These are phyloP conservation scores for Xylaria grammica DNA, from an alignment of 495 filamentous ascomycete genomes.

Conservation along the genomic window DNA sequence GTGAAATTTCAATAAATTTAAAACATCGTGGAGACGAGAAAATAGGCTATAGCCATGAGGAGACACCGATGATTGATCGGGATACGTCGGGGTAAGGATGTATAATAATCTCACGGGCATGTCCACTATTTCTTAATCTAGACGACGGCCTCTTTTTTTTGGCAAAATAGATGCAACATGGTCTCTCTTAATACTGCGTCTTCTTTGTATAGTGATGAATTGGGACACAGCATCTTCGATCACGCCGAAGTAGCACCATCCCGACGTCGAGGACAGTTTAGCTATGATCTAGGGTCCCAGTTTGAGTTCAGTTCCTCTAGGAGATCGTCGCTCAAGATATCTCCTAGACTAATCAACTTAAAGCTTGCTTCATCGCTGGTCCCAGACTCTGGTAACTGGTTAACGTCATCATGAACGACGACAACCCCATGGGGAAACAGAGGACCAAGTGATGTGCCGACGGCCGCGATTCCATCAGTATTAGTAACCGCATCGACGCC, in stretches of 20 bases:
- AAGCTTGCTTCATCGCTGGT: constrained; percentile 37
- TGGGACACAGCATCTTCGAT: not conserved
- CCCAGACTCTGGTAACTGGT: constrained; percentile 37
- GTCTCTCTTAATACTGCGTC: not conserved
- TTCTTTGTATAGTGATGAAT: too few species aligned
- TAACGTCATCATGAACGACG: constrained; percentile 44
- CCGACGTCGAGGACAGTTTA: constrained; percentile 18
- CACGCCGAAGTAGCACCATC: too few species aligned
- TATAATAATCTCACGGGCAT: too few species aligned
- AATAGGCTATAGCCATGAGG: too few species aligned
- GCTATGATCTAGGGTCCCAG: constrained; percentile 32
- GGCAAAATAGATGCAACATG: not conserved
- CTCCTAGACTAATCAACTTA: constrained; percentile 38
- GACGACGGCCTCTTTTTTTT: not conserved
- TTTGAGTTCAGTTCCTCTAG: constrained; percentile 29
- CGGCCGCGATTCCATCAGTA: constrained; percentile 42
- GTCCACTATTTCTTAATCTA: not conserved
- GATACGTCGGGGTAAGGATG: too few species aligned
- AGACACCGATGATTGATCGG: too few species aligned
- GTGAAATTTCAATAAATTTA: constrained; percentile 36
- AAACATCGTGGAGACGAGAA: not conserved
- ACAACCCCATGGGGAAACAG: constrained; percentile 37
- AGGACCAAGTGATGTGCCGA: constrained; percentile 34
- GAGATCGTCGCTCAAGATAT: constrained; percentile 32
- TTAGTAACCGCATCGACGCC: constrained; percentile 43